Base-by-base conservation (phyloP, 1,284 basidiomycete species). In the Retiboletus flavoniger region DNA sequence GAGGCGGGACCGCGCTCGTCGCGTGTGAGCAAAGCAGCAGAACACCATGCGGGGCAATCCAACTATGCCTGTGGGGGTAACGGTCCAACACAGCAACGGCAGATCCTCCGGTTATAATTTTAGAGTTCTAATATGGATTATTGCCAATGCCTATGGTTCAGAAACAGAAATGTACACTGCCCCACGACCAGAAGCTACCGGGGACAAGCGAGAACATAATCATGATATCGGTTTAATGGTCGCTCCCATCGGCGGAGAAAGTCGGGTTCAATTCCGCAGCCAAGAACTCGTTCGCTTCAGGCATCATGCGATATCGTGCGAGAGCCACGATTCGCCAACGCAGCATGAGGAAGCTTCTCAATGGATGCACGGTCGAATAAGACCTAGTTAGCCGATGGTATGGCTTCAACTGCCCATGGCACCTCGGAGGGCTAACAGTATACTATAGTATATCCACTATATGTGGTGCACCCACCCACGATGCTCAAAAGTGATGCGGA, bases 211-310 rank as follows among this genome's bases (percentile, higher is more conserved):
- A 54, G 46, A n/a, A n/a, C n/a, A 24, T 24, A 24, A 16, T 39
- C 36, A 34, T 43, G 54, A 52, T 34, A 35, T 28, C 16, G 42
- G 10, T 26, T 47, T 6, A 39, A 46, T 36, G 14, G 36, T 51
- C 42, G 11, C n/a, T 43, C 41, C 40, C 28, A 52, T 59, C 60
- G 50, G 61, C 56, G 60, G 64, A 64, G 59, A 56, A 53, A 40
- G 38, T 31, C 35, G 28, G 26, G n/a, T 17, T 38, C 32, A 24
- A 26, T 36, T 40, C 40, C 41, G 34, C 35, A 41, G 39, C 34
- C 41, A 38, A 50, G 45, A 50, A 50, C 35, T n/a, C 26, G 45
- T 28, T 60, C 58, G 40, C 52, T 56, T 62, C 42, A 31, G 32
- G 41, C 34, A 47, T 35, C 45, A 38, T 24, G 34, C 9, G 32